A percentile compares a stretch with the other conserved stretches of the same genome.
Conservation (phyloP, 140 eudicot species). For the Anethum foeniculum region DNA sequence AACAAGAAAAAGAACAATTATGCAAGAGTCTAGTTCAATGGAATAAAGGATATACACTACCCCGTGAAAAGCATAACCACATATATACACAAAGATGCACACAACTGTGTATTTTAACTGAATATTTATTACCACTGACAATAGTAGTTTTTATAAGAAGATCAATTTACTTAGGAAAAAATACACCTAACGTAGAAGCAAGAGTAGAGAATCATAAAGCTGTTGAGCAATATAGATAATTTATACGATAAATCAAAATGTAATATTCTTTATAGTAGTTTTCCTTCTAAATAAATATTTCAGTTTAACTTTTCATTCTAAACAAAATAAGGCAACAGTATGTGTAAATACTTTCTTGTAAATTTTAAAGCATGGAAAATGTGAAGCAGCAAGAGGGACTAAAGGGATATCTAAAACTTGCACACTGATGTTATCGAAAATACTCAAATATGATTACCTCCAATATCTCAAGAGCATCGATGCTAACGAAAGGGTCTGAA, state of each 20-base stretch:
- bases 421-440: background rate
- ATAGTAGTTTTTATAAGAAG: background rate
- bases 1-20: background rate
- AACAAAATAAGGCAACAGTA: background rate
- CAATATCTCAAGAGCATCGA: slow-evolving; percentile 88
- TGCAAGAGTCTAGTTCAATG: background rate
- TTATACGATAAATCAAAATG: background rate
- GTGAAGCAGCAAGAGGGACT: background rate
- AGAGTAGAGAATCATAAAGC: background rate
- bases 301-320: background rate
- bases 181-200: background rate
- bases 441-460: slow-evolving; percentile 49
- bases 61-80: background rate
- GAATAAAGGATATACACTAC: background rate
- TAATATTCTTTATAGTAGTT: background rate
- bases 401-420: background rate
- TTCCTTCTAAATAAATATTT: background rate
- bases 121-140: background rate
- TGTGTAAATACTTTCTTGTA: background rate
- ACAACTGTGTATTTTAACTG: background rate
- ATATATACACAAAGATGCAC: background rate
- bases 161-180: background rate
- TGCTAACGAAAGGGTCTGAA: slow-evolving; percentile 89
- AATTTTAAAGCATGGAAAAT: background rate
- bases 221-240: background rate